A percentile compares a stretch with the other conserved stretches of the same genome.
Conservation (phyloP, 306 rosid genomes). For the Luffa aegyptiaca region DNA sequence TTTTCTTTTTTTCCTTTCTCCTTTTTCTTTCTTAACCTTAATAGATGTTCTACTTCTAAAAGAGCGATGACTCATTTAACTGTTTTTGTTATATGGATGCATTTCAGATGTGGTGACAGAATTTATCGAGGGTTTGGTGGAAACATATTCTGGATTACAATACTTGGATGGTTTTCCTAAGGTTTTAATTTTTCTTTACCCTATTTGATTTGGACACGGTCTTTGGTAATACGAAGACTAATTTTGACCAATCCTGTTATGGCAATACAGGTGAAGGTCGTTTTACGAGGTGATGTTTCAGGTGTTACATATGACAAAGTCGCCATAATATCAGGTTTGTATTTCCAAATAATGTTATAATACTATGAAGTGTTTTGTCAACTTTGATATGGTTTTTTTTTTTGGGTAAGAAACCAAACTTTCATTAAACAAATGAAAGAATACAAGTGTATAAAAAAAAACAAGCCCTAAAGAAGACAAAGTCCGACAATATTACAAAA, state of each 20-base stretch:
- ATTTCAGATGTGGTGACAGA: slow-evolving; percentile 75
- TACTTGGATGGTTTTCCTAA: slow-evolving; percentile 85
- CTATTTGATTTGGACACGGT: not conserved
- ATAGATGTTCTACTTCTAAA: not conserved
- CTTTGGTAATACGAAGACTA: not conserved
- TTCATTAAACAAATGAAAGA: too few relatives aligned
- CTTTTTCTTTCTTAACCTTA: not conserved
- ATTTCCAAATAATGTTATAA: not conserved
- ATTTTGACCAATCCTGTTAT: not conserved
- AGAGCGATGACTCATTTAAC: not conserved
- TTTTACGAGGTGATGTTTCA: slow-evolving; percentile 78
- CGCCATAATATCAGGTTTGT: slow-evolving; percentile 79
- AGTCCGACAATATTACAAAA: too few relatives aligned
- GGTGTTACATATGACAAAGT: slow-evolving; percentile 64
- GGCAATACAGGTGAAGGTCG: slow-evolving; percentile 79
- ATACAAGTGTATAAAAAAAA: too few relatives aligned
- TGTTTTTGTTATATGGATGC: slow-evolving; percentile 24
- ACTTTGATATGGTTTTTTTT: not conserved
- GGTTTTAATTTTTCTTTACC: slow-evolving; percentile 24
- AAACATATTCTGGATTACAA: slow-evolving; percentile 83
- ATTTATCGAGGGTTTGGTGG: slow-evolving; percentile 91
- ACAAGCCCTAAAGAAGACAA: too few relatives aligned
- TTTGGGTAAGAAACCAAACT: too few relatives aligned
- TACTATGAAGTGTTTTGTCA: not conserved
- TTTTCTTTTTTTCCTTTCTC: not conserved